A percentile compares a stretch with the other conserved stretches of the same genome.
phyloP scores from a whole-genome alignment of 179 eudicot genomes.

The Camellia oleifera region DNA sequence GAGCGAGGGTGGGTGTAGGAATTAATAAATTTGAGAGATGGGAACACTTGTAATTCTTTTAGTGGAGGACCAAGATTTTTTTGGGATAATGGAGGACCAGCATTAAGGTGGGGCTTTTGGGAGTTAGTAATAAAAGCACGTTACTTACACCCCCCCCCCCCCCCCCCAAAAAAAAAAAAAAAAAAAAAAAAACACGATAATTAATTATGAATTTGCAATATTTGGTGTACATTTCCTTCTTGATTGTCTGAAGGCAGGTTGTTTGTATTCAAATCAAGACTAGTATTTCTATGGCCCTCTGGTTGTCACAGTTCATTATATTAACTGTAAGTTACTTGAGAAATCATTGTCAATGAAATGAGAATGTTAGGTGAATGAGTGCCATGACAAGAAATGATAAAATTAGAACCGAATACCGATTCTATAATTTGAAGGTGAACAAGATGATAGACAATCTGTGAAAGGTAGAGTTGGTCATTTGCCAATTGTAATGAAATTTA shows the following conservation, averaged over 20 bases:
- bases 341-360: neutral
- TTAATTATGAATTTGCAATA: neutral
- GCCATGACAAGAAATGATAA: neutral
- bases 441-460: neutral
- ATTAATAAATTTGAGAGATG: neutral
- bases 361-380: neutral
- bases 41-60: neutral
- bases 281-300: too few relatives aligned
- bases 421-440: neutral
- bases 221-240: neutral
- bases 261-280: too few relatives aligned
- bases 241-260: too few relatives aligned
- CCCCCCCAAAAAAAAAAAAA: too few relatives aligned
- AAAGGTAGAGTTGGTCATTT: neutral
- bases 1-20: neutral
- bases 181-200: neutral
- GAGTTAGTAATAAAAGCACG: neutral
- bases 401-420: neutral
- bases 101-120: neutral
- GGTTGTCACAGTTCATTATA: too few relatives aligned
- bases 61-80: neutral
- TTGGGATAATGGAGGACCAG: neutral
- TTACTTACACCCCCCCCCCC: neutral
- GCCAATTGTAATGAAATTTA: neutral
- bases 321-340: neutral